Evolutionary conservation across 2,329 filamentous ascomycete genomes (phyloP), one percentile per base, ranked within the genome.

Genomic region (Colletotrichum camelliae): DNA sequence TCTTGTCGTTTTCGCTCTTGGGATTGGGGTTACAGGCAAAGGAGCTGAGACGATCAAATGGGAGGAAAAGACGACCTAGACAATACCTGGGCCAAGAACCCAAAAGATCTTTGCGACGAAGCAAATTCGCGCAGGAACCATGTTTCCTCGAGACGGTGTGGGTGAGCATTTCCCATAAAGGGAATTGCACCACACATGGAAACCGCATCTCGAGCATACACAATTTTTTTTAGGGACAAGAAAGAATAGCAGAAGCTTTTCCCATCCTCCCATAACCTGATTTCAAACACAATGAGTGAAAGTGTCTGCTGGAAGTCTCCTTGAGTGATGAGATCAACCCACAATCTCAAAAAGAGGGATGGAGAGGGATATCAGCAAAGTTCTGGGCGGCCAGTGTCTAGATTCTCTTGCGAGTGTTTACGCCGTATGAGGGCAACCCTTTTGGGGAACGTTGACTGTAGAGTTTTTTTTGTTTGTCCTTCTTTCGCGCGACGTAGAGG

Each of bases 51-150:
- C 10, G 33, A 69, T 27, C 12, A 12, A 31, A 24, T n/a, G 33
- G 61, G n/a, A 70, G 52, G 69, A 58, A 67, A 71, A 77, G 58
- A 76, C 15, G 62, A 71, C 24, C 37, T 77, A 77, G 75, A 77
- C 73, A 73, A 73, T 77, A 77, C 64, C 73, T 69, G 73, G 73
- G 68, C 66, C 48, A 67, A 76, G n/a, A 76, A 61, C 75, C 73
- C 69, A 65, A 55, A 21, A 33, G 43, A 48, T 18, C 31, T n/a
- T 21, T 1, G 21, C 58, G 43, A 24, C 43, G 64, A 66, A 69
- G 27, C n/a, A 18, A 48, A 5, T 60, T 61, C 37, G 21, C 35
- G 52, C 37, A 43, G 37, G 67, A 33, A 37, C 24, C 21, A 31
- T 35, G 16, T 24, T 60, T 48, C 31, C 24, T 55, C 29, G n/a